A percentile compares a stretch with the other conserved stretches of the same genome.
Evolutionary conservation across 2,329 filamentous ascomycete genomes (phyloP).

Genomic region (Nigrograna mackinnonii): DNA sequence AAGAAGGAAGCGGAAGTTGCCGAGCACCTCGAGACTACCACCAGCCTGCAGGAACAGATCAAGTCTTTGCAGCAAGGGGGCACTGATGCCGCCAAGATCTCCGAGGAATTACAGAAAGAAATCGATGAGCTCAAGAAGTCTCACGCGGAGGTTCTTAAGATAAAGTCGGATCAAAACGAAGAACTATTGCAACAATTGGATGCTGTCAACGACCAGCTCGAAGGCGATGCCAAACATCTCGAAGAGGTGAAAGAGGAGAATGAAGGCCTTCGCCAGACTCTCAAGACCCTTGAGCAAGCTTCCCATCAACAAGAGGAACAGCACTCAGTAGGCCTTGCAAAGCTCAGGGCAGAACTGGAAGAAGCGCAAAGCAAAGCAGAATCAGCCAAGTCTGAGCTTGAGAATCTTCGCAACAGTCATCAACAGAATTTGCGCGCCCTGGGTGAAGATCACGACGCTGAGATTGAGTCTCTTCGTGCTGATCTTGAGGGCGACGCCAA

Average conservation of each 20-base stretch:
- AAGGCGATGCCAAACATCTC: conserved; percentile 27
- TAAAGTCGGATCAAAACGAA: conserved; percentile 33
- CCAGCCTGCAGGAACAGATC: conserved; percentile 37
- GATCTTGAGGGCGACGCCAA: conserved; percentile 41
- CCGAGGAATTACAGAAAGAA: conserved; percentile 33
- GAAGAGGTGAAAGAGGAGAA: conserved; percentile 31
- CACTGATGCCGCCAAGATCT: conserved; percentile 33
- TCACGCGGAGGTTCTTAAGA: conserved; percentile 31
- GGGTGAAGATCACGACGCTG: conserved; percentile 35
- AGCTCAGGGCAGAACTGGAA: conserved; percentile 25
- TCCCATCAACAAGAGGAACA: conserved; percentile 30
- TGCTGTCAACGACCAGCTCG: conserved; percentile 38
- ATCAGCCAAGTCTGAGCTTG: conserved; percentile 30
- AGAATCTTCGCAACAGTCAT: conserved; percentile 26
- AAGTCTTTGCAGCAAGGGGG: conserved; percentile 35
- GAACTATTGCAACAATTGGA: conserved; percentile 37
- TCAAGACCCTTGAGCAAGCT: conserved; percentile 34
- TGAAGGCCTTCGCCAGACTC: conserved; percentile 30
- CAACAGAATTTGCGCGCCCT: conserved; percentile 30
- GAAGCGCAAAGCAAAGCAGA: conserved; percentile 28
- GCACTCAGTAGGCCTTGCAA: conserved; percentile 25
- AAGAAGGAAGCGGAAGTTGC: conserved; percentile 32
- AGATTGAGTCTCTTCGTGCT: conserved; percentile 38
- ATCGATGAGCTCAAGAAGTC: conserved; percentile 32
- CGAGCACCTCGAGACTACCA: conserved; percentile 31